Evolutionary conservation across 2,329 filamentous ascomycete species (phyloP).

Genomic region (Escovopsis sp.): DNA sequence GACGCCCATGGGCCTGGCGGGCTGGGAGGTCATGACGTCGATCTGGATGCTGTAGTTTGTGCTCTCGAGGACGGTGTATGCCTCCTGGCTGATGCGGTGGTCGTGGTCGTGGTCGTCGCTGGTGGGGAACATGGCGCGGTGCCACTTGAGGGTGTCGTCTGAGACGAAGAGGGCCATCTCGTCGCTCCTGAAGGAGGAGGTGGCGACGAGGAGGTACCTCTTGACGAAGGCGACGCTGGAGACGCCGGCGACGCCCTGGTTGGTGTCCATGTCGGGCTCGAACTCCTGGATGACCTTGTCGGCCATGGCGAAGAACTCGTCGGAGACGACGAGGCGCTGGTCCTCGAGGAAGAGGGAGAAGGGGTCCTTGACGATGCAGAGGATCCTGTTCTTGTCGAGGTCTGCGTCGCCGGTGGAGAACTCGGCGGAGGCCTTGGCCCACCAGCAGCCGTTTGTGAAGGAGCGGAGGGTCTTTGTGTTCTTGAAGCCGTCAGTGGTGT

Average conservation of each 20-base stretch:
- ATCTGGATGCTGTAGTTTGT: slow-evolving; percentile 97
- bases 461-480: slow-evolving; percentile 46
- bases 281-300: slow-evolving; percentile 41
- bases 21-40: slow-evolving; percentile 64
- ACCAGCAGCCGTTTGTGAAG: slow-evolving; percentile 65
- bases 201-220: slow-evolving; percentile 73
- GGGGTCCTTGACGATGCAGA: slow-evolving; percentile 67
- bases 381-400: slow-evolving; percentile 52
- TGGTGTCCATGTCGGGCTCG: slow-evolving; percentile 64
- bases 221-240: slow-evolving; percentile 74
- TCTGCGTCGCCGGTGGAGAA: slow-evolving; percentile 58
- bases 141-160: slow-evolving; percentile 72
- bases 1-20: slow-evolving; percentile 61
- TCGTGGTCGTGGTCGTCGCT: slow-evolving; percentile 65
- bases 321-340: slow-evolving; percentile 66
- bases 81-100: slow-evolving; percentile 54
- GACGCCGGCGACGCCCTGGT: slow-evolving; percentile 62
- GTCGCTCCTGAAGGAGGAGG: slow-evolving; percentile 62
- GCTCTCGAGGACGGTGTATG: slow-evolving; percentile 87
- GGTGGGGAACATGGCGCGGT: slow-evolving; percentile 75
- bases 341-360: slow-evolving; percentile 58
- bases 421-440: slow-evolving; percentile 63
- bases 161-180: slow-evolving; percentile 90
- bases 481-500: slow-evolving; percentile 78
- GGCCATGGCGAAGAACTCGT: slow-evolving; percentile 58